These are phyloP conservation scores for Microbotryum scabiosae DNA, from an alignment of 1,284 basidiomycete genomes.

Conservation along the genomic window DNA sequence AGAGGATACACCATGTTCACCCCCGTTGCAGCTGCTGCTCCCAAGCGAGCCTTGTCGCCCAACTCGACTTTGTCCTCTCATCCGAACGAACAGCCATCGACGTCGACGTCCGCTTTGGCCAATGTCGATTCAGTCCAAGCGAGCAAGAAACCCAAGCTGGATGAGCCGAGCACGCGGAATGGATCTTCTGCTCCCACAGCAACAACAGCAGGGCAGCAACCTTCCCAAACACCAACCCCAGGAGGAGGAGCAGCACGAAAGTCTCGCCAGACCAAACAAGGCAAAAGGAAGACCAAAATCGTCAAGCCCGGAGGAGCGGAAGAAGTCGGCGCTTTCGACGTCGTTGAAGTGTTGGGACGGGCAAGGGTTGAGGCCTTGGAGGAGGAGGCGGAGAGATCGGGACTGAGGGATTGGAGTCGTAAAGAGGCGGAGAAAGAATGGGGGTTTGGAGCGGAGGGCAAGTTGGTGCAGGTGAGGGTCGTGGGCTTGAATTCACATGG, in stretches of 20 bases:
- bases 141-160: no score
- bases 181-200: no score
- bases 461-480: slow-evolving; percentile 55
- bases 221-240: background rate
- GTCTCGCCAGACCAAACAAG: background rate
- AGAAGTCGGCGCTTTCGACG: slow-evolving; percentile 66
- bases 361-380: slow-evolving; percentile 53
- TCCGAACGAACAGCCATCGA: no score
- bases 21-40: no score
- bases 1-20: no score
- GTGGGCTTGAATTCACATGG: slow-evolving; percentile 57
- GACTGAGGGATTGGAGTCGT: slow-evolving; percentile 43
- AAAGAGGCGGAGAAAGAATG: slow-evolving; percentile 43
- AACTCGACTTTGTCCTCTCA: no score
- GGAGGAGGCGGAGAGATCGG: slow-evolving; percentile 45
- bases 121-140: no score
- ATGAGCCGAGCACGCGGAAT: no score
- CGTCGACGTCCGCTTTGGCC: no score
- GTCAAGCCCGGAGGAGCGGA: slow-evolving; percentile 43
- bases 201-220: background rate
- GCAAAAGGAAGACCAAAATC: slow-evolving; percentile 28
- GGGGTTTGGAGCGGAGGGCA: slow-evolving; percentile 25
- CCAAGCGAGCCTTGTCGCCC: no score
- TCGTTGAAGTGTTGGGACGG: slow-evolving; percentile 57
- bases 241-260: background rate